Base-by-base conservation (phyloP, 306 rosid species). In the Casuarina glauca region DNA sequence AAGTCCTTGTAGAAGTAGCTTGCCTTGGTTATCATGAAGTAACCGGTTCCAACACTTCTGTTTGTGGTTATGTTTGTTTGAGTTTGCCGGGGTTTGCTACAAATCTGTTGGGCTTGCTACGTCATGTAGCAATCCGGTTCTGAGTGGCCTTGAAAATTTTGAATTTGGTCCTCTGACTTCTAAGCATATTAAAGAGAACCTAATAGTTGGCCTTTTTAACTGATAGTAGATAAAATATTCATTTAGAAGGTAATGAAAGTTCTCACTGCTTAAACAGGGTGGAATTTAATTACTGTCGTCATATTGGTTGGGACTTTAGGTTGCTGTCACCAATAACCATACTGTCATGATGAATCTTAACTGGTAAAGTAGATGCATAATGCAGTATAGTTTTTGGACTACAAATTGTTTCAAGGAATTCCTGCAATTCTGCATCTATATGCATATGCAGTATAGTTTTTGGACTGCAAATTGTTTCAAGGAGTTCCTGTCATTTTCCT, bases 1-100 rank as follows among this genome's bases (percentile, higher is more conserved):
- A 85, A 71, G 81, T 73, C 78, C 76, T 57, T 6, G 80, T 36
- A 64, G 71, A 80, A 68, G 46, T 76, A 13, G 17, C 2, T 72
- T 42, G 4, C 9, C 16, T 70, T 69, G 43, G n/a, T 26, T 74
- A 16, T 20, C 67, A 13, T 26, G 19, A 46, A 44, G 75, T 72
- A 19, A 13, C 50, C 43, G 9, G 2, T 43, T 61, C 84, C 51
- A 52, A 50, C 46, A 49, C 73, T 50, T 44, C 32, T 73, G 9
- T 57, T 36, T 46, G 53, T n/a, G 58, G 38, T 11, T 35, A 12
- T 76, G 26, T 55, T 7, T 5, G 26, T 52, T 17, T 15, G 17
- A 52, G n/a, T 16, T 52, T 52, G 16, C 15, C 6, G 16, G 57
- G 32, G 32, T 26, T 26, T 26, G 32, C 32, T 26, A 26, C 32